Evolutionary conservation across 495 filamentous ascomycete species (phyloP), one percentile per base, ranked within the genome.

Genomic region (Lentithecium fluviatile): DNA sequence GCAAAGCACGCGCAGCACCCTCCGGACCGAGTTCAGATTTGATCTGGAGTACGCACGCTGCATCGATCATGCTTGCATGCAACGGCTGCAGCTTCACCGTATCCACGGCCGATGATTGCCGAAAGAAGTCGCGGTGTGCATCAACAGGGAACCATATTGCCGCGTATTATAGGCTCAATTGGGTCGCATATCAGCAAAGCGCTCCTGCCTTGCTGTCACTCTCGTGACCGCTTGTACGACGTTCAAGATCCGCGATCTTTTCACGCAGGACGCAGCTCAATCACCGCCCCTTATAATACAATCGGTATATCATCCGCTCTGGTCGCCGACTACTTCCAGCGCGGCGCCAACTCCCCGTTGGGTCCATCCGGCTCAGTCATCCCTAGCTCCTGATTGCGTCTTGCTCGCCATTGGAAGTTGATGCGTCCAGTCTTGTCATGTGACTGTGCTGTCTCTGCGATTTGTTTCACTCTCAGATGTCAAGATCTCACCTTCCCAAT

Each of bases 151-250:
- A 55, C 58, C 55, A 62, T 62, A 62, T 48, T 62, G 42, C 58
- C 43, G 40, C 37, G 20, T 52, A 49, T 55, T 62, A 62, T 62
- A 62, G 58, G 40, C 58, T 62, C 58, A 62, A 62, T 62, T 6
- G 19, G 6, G 42, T 2, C 29, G 17, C n/a, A 7, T 32, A 25
- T 52, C 47, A 50, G 11, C 47, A 29, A 24, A 29, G 21, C 24
- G 10, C 10, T 7, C 23, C 8, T 24, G 24, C 10, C 11, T 13
- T 23, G 21, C 23, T 20, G 24, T 32, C 40, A 37, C 24, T 13
- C 20, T 23, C 24, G 24, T 34, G 49, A 52, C 49, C 3, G 15
- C 17, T 52, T 37, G 13, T 34, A 25, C 49, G 49, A 52, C 49
- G 6, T 17, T 7, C 2, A 17, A 37, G 29, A 10, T 34, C 32